phyloP scores from a whole-genome alignment of 2,329 filamentous ascomycete genomes.

The Aureobasidium subglaciale region DNA sequence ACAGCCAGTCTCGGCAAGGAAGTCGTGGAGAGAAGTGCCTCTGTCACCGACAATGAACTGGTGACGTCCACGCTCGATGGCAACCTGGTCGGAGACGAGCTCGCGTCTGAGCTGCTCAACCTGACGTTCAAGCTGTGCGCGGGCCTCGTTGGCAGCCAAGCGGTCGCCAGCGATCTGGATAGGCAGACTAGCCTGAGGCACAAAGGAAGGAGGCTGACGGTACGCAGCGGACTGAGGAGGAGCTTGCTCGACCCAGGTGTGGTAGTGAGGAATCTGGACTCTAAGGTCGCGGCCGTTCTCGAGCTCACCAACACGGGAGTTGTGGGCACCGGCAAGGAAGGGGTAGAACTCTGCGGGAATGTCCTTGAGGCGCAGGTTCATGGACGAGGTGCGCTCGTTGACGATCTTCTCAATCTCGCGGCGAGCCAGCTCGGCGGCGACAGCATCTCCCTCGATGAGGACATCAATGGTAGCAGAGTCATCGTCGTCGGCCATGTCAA shows the following conservation, averaged over 20 bases:
- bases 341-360: conserved; percentile 92
- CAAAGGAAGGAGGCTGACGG: conserved; percentile 63
- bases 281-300: conserved; percentile 69
- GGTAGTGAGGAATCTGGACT: conserved; percentile 75
- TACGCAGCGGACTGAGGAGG: conserved; percentile 55
- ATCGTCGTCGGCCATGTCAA: conserved; percentile 51
- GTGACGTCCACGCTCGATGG: conserved; percentile 79
- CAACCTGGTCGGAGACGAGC: conserved; percentile 68
- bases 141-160: conserved; percentile 68
- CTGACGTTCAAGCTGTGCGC: conserved; percentile 71
- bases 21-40: conserved; percentile 73
- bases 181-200: conserved; percentile 63
- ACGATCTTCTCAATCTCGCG: conserved; percentile 82
- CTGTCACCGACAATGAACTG: conserved; percentile 90
- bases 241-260: conserved; percentile 62
- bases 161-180: conserved; percentile 87
- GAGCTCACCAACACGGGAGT: conserved; percentile 58
- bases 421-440: conserved; percentile 76
- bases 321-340: conserved; percentile 79
- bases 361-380: conserved; percentile 72
- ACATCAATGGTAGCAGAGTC: conserved; percentile 76
- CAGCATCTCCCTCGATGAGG: conserved; percentile 80
- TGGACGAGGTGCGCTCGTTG: conserved; percentile 73
- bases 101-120: conserved; percentile 69
- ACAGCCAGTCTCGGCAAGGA: conserved; percentile 86